A percentile compares a stretch with the other conserved stretches of the same genome.
phyloP scores from a whole-genome alignment of 495 filamentous ascomycete genomes.

The Clavariopsis aquatica region DNA sequence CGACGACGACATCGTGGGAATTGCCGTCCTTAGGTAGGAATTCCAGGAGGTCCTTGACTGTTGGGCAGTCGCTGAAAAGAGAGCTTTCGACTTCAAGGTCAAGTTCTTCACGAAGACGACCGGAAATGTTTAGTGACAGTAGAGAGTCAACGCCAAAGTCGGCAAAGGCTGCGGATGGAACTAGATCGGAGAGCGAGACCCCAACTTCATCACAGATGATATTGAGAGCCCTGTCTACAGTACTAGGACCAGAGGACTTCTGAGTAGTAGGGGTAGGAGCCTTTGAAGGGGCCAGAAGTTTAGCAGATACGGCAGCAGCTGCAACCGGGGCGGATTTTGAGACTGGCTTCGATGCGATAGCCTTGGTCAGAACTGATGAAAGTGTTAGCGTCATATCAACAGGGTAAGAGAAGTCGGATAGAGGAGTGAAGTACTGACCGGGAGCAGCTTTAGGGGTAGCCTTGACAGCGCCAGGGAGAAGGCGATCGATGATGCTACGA shows the following conservation, averaged over 20 bases:
- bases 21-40: slow-evolving; percentile 8
- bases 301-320: slow-evolving; percentile 23
- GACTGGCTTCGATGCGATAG: slow-evolving; percentile 2
- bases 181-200: slow-evolving; percentile 16
- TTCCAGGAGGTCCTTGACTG: slow-evolving; percentile 46
- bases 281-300: slow-evolving; percentile 10
- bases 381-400: not conserved
- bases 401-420: not conserved
- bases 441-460: not conserved
- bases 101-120: slow-evolving; percentile 47
- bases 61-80: slow-evolving; percentile 59
- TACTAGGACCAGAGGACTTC: slow-evolving; percentile 9
- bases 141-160: slow-evolving; percentile 57
- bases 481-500: slow-evolving; percentile 28
- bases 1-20: slow-evolving; percentile 10
- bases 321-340: slow-evolving; percentile 23
- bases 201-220: slow-evolving; percentile 53
- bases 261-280: slow-evolving; percentile 9
- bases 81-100: slow-evolving; percentile 43
- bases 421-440: too few relatives aligned
- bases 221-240: slow-evolving; percentile 29
- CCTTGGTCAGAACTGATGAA: not conserved
- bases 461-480: slow-evolving; percentile 26
- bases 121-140: slow-evolving; percentile 48
- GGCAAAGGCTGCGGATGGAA: slow-evolving; percentile 37